These are phyloP conservation scores for Tetrahymena borealis DNA, from an alignment of 73 alveolate species.

Conservation along the genomic window DNA sequence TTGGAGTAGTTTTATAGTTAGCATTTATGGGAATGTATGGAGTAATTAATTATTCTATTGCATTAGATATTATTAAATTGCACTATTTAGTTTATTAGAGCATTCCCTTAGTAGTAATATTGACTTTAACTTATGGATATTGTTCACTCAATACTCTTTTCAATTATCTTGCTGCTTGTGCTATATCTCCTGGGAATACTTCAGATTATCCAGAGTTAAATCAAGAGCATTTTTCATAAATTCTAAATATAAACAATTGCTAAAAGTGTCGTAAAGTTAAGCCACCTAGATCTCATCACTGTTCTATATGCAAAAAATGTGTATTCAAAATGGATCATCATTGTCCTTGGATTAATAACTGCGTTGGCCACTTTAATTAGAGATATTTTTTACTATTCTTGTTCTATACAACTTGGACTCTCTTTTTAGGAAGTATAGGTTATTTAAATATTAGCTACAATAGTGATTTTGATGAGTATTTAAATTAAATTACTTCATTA, in stretches of 20 bases:
- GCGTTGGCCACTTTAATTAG: slow-evolving; percentile 78
- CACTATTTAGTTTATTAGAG: background rate
- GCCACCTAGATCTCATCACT: slow-evolving; percentile 84
- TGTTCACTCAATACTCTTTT: background rate
- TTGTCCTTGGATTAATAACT: slow-evolving; percentile 82
- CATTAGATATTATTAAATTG: background rate
- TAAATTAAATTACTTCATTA: background rate
- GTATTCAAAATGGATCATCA: slow-evolving; percentile 84
- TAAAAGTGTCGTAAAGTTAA: slow-evolving; percentile 53
- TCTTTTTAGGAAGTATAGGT: background rate
- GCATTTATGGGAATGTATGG: background rate
- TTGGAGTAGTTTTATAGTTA: background rate
- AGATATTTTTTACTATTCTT: slow-evolving; percentile 68
- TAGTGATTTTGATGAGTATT: background rate
- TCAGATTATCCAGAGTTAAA: background rate
- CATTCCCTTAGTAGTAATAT: background rate
- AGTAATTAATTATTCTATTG: background rate
- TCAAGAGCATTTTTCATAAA: background rate
- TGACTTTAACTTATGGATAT: background rate
- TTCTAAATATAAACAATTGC: slow-evolving; percentile 25
- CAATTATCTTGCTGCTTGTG: background rate
- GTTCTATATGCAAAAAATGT: slow-evolving; percentile 67
- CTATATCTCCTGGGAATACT: background rate
- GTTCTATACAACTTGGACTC: slow-evolving; percentile 17
- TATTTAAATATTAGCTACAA: background rate